Evolutionary conservation across 2,329 filamentous ascomycete species (phyloP).

Genomic region (Incumbomyces lentus): DNA sequence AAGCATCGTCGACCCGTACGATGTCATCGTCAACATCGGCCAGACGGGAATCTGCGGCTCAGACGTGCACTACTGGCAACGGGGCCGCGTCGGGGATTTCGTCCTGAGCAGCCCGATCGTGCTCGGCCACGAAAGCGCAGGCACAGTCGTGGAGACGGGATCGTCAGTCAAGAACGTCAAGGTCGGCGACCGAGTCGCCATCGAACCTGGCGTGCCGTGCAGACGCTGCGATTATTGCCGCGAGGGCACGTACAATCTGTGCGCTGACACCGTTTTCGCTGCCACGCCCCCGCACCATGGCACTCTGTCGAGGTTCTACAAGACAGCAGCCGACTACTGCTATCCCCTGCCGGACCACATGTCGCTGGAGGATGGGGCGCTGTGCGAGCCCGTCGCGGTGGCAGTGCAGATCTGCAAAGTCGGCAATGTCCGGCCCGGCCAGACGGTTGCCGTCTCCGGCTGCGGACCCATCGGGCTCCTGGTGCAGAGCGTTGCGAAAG

Average conservation of each 20-base stretch:
- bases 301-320: conserved; percentile 41
- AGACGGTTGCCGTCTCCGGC: conserved; percentile 41
- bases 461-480: conserved; percentile 42
- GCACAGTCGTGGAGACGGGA: conserved; percentile 30
- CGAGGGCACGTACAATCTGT: conserved; percentile 33
- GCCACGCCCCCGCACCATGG: conserved; percentile 42
- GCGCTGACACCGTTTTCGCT: conserved; percentile 38
- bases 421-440: conserved; percentile 30
- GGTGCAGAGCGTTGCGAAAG: conserved; percentile 38
- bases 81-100: conserved; percentile 40
- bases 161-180: conserved; percentile 30
- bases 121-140: conserved; percentile 38
- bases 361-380: conserved; percentile 41
- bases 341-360: conserved; percentile 38
- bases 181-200: conserved; percentile 37
- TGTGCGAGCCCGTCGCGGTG: conserved; percentile 45
- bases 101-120: conserved; percentile 30
- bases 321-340: conserved; percentile 37
- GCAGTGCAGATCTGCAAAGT: conserved; percentile 39
- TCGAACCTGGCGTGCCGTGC: conserved; percentile 41
- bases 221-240: conserved; percentile 35
- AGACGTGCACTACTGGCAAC: conserved; percentile 34
- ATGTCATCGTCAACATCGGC: conserved; percentile 37
- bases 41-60: conserved; percentile 41
- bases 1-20: conserved; percentile 25